Evolutionary conservation across 495 filamentous ascomycete species (phyloP), one percentile per base, ranked within the genome.

Genomic region (Barbatosphaeria neglecta): DNA sequence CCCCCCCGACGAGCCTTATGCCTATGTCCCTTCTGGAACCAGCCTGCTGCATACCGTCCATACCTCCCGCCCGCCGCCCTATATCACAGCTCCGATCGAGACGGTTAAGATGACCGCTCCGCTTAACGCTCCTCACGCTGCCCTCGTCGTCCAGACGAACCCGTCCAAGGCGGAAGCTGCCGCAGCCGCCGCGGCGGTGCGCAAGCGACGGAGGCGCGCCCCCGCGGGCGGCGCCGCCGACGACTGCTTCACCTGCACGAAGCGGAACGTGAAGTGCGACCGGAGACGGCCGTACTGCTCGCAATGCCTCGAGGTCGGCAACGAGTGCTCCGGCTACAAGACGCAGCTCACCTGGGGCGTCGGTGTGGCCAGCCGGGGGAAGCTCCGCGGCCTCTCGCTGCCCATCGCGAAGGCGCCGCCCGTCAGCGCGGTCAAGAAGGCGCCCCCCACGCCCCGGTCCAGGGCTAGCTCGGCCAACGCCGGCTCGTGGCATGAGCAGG

Each of bases 281-380:
- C 81, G 92, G 43, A 80, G 87, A 60, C 77, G 92, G 52, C 92
- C 92, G 13, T 98, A 96, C 63, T 98, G 92, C 63, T 88, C 87
- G 39, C 90, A 87, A 62, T 98, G 92, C 65, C 76, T 98, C 42
- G 89, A 95, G 46, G 69, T 83, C 48, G 86, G 88, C 46, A 90
- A 87, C 59, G 88, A 94, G 62, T 98, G 92, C 70, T 88, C 86
- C 37, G 92, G 92, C 50, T 98, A 98, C 72, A 92, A 93, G 68
- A 97, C 92, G 18, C 87, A 89, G 41, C 77, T 98, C 69, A 98
- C 92, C 28, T 98, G 92, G 92, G 92, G 90, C 11, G 84, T 98
- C 28, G 92, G 92, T 20, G 92, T 98, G 51, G 92, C 92, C 33
- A 96, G 90, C 61, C 81, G 92, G 52, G 92, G 92, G 49, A 98